Percentiles rank a stretch among this genome's conserved stretches.
phyloP scores from a whole-genome alignment of 352 stramenopile genomes.

The Globisporangium canariense region DNA sequence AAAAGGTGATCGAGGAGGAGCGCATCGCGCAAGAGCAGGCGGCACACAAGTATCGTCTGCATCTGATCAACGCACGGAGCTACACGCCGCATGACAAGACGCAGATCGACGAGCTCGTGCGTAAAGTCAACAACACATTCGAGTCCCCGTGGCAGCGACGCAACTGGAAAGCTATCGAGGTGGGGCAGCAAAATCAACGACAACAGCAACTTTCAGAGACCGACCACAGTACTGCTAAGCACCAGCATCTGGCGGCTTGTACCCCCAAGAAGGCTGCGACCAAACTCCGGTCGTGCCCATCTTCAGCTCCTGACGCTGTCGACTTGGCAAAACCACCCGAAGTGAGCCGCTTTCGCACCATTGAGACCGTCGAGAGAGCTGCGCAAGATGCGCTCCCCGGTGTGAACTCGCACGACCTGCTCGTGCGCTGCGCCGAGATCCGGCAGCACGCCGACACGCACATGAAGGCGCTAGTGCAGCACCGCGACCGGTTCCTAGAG shows the following conservation, averaged over 20 bases:
- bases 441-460: conserved; percentile 50
- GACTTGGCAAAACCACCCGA: background rate
- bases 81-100: conserved; percentile 19
- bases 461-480: conserved; percentile 31
- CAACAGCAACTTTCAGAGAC: background rate
- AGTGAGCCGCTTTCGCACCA: conserved; percentile 30
- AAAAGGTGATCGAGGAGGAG: conserved; percentile 67
- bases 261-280: background rate
- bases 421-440: conserved; percentile 63
- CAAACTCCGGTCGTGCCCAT: background rate
- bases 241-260: background rate
- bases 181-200: conserved; percentile 12
- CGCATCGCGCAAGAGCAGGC: conserved; percentile 52
- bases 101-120: conserved; percentile 17
- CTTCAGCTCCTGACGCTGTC: background rate
- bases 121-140: conserved; percentile 18
- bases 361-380: conserved; percentile 67
- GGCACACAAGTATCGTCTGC: conserved; percentile 50
- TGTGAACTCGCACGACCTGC: conserved; percentile 73
- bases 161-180: conserved; percentile 47
- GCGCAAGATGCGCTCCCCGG: conserved; percentile 33
- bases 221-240: background rate
- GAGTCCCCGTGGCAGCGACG: conserved; percentile 70
- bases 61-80: conserved; percentile 36
- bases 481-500: conserved; percentile 55